Evolutionary conservation across 768 basidiomycete species (phyloP).

Genomic region (Omphalotus guepiniiformis): DNA sequence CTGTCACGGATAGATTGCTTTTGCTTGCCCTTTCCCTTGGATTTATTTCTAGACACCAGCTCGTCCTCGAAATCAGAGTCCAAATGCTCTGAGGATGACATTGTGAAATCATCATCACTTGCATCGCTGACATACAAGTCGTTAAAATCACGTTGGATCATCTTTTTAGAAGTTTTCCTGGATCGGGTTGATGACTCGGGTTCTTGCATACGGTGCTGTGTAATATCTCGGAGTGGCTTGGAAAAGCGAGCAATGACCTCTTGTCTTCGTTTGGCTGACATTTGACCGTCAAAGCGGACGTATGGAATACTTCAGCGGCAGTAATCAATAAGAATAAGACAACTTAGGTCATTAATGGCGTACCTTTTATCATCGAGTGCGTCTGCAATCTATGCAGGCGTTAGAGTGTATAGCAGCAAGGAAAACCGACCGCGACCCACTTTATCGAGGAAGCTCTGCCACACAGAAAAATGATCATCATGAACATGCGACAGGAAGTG

Average conservation of each 20-base stretch:
- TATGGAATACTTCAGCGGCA: conserved; percentile 54
- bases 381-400: conserved; percentile 59
- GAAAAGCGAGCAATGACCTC: conserved; percentile 74
- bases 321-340: neutral
- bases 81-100: conserved; percentile 17
- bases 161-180: too few relatives aligned
- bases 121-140: too few relatives aligned
- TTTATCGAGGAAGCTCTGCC: conserved; percentile 5
- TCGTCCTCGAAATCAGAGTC: conserved; percentile 26
- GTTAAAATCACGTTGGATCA: too few relatives aligned
- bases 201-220: neutral
- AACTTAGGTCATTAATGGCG: neutral
- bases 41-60: conserved; percentile 24
- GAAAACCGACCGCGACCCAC: neutral
- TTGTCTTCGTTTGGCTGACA: conserved; percentile 77
- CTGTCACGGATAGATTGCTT: conserved; percentile 15
- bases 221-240: conserved; percentile 42
- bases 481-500: too few relatives aligned
- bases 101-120: conserved; percentile 32
- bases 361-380: conserved; percentile 63
- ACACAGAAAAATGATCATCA: neutral
- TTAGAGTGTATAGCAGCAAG: conserved; percentile 6
- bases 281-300: conserved; percentile 80
- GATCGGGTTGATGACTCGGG: neutral
- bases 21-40: conserved; percentile 36